These are phyloP conservation scores for Syzygium syzygioides DNA, from an alignment of 441 rosid genomes.

Conservation along the genomic window DNA sequence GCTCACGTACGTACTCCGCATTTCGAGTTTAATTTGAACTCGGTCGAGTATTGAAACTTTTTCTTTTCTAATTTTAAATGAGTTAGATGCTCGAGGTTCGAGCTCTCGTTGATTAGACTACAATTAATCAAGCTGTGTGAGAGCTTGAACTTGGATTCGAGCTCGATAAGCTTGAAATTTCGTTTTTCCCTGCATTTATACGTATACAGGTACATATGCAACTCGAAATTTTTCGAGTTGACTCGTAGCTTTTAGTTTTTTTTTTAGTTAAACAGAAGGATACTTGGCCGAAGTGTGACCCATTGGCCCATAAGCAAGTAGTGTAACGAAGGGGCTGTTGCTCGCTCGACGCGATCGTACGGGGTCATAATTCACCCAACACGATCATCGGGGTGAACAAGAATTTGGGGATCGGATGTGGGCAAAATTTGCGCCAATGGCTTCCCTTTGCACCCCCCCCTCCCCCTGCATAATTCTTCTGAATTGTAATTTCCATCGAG, in stretches of 20 bases:
- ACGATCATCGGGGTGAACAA: neutral
- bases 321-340: neutral
- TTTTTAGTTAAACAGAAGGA: too few species aligned
- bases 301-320: neutral
- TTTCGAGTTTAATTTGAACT: too few species aligned
- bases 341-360: neutral
- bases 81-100: fast-evolving
- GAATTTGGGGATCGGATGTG: neutral
- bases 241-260: fast-evolving
- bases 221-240: too few species aligned
- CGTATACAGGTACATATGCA: neutral
- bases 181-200: neutral
- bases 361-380: neutral
- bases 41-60: fast-evolving
- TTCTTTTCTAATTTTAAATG: neutral
- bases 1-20: fast-evolving
- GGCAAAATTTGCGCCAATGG: neutral
- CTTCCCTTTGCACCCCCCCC: too few species aligned
- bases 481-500: too few species aligned
- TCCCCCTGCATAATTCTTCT: too few species aligned
- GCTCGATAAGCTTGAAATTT: neutral
- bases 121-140: neutral
- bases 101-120: neutral
- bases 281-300: neutral
- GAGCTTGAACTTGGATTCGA: neutral